These are phyloP conservation scores for Pseudomassariella vexata DNA, from an alignment of 2,329 filamentous ascomycete species.

Conservation along the genomic window DNA sequence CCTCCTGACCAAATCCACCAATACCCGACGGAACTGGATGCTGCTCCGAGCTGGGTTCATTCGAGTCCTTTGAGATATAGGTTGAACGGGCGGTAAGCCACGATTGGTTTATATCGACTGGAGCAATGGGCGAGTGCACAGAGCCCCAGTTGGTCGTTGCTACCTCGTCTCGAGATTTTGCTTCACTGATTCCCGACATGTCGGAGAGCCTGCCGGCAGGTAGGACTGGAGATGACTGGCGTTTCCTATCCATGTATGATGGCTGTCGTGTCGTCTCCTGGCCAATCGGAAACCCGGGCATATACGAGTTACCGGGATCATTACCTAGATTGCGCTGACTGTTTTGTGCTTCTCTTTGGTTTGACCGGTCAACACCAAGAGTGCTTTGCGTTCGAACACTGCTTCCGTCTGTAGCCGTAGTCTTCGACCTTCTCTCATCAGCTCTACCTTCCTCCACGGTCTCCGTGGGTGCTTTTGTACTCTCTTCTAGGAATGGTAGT, in stretches of 20 bases:
- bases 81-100: conserved; percentile 34
- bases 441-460: conserved; percentile 16
- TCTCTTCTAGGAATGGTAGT: conserved; percentile 19
- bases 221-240: conserved; percentile 45
- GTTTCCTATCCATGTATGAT: conserved; percentile 27
- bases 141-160: conserved; percentile 42
- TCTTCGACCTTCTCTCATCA: conserved; percentile 18
- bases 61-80: conserved; percentile 27
- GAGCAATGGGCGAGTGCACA: conserved; percentile 40
- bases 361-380: conserved; percentile 29
- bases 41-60: too few species aligned
- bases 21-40: conserved; percentile 4
- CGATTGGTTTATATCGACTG: conserved; percentile 36
- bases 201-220: conserved; percentile 30
- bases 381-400: conserved; percentile 34
- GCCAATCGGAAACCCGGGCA: conserved; percentile 25
- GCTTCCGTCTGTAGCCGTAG: conserved; percentile 25
- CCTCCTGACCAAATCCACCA: conserved; percentile 18
- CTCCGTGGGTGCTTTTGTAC: conserved; percentile 15
- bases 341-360: conserved; percentile 19
- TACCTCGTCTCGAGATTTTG: conserved; percentile 32
- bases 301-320: conserved; percentile 30
- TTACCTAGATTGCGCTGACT: conserved; percentile 19
- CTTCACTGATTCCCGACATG: conserved; percentile 29
- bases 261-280: conserved; percentile 6